Conservation (phyloP, 148 eudicot species). For the Euryodendron excelsum region DNA sequence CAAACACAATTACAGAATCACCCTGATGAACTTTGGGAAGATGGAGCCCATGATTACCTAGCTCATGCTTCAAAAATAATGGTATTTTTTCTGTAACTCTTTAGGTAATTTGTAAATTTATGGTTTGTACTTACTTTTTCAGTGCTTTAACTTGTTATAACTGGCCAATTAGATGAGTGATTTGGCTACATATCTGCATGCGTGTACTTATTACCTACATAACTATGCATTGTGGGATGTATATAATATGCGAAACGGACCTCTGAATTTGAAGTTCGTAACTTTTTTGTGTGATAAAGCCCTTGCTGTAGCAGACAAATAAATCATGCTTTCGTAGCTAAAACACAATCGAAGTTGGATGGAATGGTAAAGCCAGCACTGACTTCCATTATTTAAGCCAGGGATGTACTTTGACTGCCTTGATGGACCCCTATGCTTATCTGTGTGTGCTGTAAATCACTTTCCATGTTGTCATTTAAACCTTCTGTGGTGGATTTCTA, state of each 20-base stretch:
- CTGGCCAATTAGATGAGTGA: neutral
- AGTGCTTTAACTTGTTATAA: neutral
- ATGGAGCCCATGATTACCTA: conserved; percentile 76
- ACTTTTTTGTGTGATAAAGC: neutral
- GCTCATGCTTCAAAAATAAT: conserved; percentile 62
- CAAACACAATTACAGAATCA: conserved; percentile 81
- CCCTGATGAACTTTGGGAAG: conserved; percentile 98
- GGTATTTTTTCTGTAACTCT: conserved; percentile 35
- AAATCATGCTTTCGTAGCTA: neutral
- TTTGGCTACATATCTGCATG: neutral
- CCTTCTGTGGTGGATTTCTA: neutral
- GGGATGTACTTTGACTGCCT: neutral
- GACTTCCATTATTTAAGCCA: neutral
- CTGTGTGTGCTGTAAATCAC: neutral
- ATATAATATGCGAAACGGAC: neutral
- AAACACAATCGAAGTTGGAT: neutral
- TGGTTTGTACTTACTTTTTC: neutral
- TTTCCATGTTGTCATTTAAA: neutral
- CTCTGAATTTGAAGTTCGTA: neutral
- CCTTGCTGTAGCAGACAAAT: neutral
- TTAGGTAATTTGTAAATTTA: neutral
- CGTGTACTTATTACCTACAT: neutral
- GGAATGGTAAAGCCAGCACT: neutral
- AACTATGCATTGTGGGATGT: neutral
- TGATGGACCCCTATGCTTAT: neutral